These are phyloP conservation scores for Lactarius trivialis DNA, from an alignment of 768 basidiomycete genomes.

Conservation along the genomic window DNA sequence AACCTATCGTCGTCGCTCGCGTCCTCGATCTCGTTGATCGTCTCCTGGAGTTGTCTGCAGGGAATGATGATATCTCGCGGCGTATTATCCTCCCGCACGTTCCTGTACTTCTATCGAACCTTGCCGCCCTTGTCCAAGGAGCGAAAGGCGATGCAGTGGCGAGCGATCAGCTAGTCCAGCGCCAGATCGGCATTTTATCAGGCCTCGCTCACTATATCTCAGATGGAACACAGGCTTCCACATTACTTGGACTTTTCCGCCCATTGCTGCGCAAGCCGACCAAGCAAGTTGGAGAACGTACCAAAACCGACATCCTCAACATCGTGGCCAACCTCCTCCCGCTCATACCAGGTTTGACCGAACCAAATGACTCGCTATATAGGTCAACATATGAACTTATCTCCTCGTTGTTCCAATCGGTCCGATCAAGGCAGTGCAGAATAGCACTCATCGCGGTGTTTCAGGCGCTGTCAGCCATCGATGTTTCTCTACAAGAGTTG, in stretches of 20 bases:
- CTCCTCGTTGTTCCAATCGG: slow-evolving; percentile 67
- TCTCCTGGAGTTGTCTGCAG: slow-evolving; percentile 49
- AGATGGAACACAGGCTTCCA: slow-evolving; percentile 64
- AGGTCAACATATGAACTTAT: slow-evolving; percentile 56
- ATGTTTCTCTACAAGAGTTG: slow-evolving; percentile 41
- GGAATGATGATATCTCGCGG: slow-evolving; percentile 44
- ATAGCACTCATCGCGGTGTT: slow-evolving; percentile 62
- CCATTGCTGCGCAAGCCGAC: slow-evolving; percentile 75
- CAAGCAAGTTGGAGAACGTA: slow-evolving; percentile 74
- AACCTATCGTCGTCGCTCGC: slow-evolving; percentile 70
- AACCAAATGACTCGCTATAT: slow-evolving; percentile 39
- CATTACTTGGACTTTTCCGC: slow-evolving; percentile 62
- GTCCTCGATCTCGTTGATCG: slow-evolving; percentile 83
- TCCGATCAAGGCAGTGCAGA: slow-evolving; percentile 69
- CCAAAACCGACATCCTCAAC: slow-evolving; percentile 75
- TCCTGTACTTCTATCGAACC: slow-evolving; percentile 59
- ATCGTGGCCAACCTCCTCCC: slow-evolving; percentile 61
- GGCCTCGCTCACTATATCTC: slow-evolving; percentile 68
- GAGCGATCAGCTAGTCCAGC: slow-evolving; percentile 62
- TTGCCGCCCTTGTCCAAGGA: slow-evolving; percentile 61
- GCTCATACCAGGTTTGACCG: slow-evolving; percentile 56
- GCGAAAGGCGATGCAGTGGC: slow-evolving; percentile 45
- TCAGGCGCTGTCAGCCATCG: slow-evolving; percentile 41
- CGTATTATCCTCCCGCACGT: slow-evolving; percentile 63
- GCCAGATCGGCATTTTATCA: slow-evolving; percentile 79